These are phyloP conservation scores for Raphanus raphanistrum DNA, from an alignment of 345 rosid species.

Conservation along the genomic window DNA sequence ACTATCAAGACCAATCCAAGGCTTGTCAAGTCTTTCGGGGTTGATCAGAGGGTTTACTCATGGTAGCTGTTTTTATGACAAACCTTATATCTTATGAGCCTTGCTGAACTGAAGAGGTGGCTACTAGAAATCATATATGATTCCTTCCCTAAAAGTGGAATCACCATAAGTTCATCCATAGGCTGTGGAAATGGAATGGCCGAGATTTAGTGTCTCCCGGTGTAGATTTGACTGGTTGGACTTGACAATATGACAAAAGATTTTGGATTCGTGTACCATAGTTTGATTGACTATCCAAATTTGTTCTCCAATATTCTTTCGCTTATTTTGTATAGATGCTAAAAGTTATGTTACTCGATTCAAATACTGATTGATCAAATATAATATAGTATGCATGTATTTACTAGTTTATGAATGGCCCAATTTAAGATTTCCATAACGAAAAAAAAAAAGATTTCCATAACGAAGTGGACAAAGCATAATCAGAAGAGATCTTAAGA, in stretches of 20 bases:
- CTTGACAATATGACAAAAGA: no score
- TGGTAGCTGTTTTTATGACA: neutral
- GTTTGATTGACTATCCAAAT: neutral
- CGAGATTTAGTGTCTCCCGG: no score
- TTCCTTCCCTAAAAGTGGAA: neutral
- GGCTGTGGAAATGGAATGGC: neutral
- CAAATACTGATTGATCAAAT: slow-evolving; percentile 11
- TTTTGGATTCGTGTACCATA: neutral
- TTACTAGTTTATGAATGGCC: slow-evolving; percentile 15
- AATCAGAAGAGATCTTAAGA: slow-evolving; percentile 29
- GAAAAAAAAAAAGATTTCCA: no score
- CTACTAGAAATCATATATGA: neutral
- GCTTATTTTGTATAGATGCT: neutral
- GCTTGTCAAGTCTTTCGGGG: neutral
- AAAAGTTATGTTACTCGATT: slow-evolving; percentile 5
- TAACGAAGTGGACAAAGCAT: slow-evolving; percentile 38
- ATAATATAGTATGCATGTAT: neutral
- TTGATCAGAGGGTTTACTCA: neutral
- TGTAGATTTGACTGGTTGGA: no score
- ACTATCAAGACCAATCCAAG: neutral
- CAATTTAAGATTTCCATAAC: slow-evolving; percentile 31
- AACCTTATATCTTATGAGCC: neutral
- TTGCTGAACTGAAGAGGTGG: neutral
- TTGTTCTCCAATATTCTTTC: neutral
- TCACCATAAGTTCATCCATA: neutral